phyloP scores from a whole-genome alignment of 2,329 filamentous ascomycete species.

The Arthrobotrys pseudoclavata region DNA sequence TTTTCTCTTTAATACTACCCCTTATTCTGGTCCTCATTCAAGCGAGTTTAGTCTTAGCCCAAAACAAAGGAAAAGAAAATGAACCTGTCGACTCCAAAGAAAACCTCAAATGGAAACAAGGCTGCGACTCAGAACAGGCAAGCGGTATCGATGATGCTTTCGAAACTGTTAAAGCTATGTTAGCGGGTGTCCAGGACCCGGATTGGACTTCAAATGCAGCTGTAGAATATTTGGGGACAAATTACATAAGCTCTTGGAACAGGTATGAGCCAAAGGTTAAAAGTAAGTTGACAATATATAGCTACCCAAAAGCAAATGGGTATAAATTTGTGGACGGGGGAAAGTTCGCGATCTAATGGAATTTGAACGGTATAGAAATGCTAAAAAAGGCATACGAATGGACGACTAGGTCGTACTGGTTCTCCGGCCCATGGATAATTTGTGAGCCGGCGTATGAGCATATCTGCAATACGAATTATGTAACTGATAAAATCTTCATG shows the following conservation, averaged over 20 bases:
- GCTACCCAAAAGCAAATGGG: too few species aligned
- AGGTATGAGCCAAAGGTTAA: not conserved
- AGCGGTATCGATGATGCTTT: not conserved
- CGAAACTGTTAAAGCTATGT: not conserved
- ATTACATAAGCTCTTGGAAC: conserved; percentile 10
- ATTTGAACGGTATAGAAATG: not conserved
- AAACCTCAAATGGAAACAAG: not conserved
- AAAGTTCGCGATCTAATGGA: not conserved
- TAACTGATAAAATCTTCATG: not conserved
- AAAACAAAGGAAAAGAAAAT: not conserved
- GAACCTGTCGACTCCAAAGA: not conserved
- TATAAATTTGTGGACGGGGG: too few species aligned
- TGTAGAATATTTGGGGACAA: conserved; percentile 29
- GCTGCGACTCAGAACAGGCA: conserved; percentile 13
- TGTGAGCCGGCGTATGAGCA: not conserved
- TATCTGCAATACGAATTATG: not conserved
- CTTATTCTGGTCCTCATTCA: not conserved
- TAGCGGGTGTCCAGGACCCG: not conserved
- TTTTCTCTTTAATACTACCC: not conserved
- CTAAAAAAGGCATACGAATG: conserved; percentile 15
- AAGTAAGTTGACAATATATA: conserved; percentile 5
- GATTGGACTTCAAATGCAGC: conserved; percentile 22
- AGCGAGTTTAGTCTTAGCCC: not conserved
- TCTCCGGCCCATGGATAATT: not conserved
- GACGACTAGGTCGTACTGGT: conserved; percentile 18